Base-by-base conservation (phyloP, 1,284 basidiomycete species). In the Ustilago xerochloae region DNA sequence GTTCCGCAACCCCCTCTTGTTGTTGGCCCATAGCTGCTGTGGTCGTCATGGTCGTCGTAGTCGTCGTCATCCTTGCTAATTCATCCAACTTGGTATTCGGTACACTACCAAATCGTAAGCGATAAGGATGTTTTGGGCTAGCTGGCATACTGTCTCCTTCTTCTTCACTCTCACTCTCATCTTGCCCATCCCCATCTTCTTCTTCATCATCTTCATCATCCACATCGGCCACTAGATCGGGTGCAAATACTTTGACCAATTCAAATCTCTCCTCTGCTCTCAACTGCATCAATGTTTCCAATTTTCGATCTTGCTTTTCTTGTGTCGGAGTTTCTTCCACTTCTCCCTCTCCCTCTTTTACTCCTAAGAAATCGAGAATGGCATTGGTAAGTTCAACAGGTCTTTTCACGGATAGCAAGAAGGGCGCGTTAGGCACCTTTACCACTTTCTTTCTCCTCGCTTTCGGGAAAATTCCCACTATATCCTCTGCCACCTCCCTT, bases 211-310 rank as follows among this genome's bases (percentile, higher is more conserved):
- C 54, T 3, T 50, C 47, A 4, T 43, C 53, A 13, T 47, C 51
- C 46, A 51, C 35, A 13, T 52, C 52, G 3, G 50, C 24, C 2
- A 63, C 47, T 16, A 52, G 18, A n/a, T 36, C 26, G 0, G 62
- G 54, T 5, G 51, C 63, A 22, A 54, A 65, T 18, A 65, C 63
- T 28, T 58, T 59, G 38, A 65, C 45, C 49, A 65, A 35, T 15
- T 65, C 56, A 8, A 65, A 65, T 7, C 56, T 32, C 30, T 65
- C 63, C n/a, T 59, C 56, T 26, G 24, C 4, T 2, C 33, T 36
- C 36, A 65, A 26, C 5, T 26, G 20, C 26, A 26, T 47, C 26
- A 29, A 15, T 13, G 12, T 1, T 5, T 26, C 43, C 22, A 46
- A 20, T 28, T 28, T 28, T 12, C 20, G 43, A 46, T 46, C 24